Conservation (phyloP, 306 rosid genomes). For the Spatholobus suberectus region DNA sequence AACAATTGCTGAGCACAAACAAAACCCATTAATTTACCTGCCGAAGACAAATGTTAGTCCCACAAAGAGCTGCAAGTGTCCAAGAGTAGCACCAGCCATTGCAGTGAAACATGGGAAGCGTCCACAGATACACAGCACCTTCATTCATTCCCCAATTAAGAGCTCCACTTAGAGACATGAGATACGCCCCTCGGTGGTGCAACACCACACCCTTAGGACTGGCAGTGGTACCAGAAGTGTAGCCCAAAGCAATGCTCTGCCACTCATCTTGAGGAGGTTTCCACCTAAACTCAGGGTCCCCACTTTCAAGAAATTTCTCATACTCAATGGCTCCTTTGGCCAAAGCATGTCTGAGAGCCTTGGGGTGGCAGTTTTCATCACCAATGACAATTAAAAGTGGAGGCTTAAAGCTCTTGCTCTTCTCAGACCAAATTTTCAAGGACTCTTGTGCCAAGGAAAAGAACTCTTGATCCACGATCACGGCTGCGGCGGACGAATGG, state of each 20-base stretch:
- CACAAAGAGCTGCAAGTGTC: constrained; percentile 43
- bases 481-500: constrained; percentile 12
- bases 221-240: constrained; percentile 91
- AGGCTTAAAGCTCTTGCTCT: constrained; percentile 54
- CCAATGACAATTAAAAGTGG: constrained; percentile 71
- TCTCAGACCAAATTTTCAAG: constrained; percentile 60
- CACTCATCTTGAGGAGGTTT: constrained; percentile 86
- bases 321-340: constrained; percentile 26
- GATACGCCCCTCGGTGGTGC: constrained; percentile 83
- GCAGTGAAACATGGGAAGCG: constrained; percentile 94
- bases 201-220: constrained; percentile 89
- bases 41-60: constrained; percentile 1
- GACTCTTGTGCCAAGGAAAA: constrained; percentile 41
- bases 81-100: constrained; percentile 94
- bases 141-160: constrained; percentile 79
- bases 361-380: constrained; percentile 66
- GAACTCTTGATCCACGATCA: constrained; percentile 29
- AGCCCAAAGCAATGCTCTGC: constrained; percentile 87
- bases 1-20: neutral
- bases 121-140: constrained; percentile 85
- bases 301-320: constrained; percentile 62
- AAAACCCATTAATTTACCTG: neutral
- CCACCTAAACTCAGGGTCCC: constrained; percentile 80
- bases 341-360: neutral
- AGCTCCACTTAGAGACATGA: constrained; percentile 52